Evolutionary conservation across 2,329 filamentous ascomycete genomes (phyloP).

Genomic region (Diplodia mutila): DNA sequence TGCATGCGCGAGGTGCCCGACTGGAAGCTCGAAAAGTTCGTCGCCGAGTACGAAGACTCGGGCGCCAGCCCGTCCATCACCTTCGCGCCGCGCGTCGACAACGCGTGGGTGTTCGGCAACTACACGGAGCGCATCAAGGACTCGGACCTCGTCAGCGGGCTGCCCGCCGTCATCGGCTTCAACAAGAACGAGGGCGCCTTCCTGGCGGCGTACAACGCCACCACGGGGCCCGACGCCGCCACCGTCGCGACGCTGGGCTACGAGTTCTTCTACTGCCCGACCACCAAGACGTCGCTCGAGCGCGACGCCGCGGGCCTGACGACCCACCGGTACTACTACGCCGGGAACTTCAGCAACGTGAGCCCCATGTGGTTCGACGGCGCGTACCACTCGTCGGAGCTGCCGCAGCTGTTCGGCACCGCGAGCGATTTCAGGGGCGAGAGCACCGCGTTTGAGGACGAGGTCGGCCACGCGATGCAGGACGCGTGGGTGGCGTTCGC

Average conservation of each 20-base stretch:
- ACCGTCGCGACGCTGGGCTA: constrained; percentile 32
- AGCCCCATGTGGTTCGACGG: constrained; percentile 28
- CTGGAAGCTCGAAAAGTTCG: constrained; percentile 37
- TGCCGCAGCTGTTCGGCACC: constrained; percentile 37
- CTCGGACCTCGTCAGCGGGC: constrained; percentile 28
- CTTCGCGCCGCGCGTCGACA: constrained; percentile 38
- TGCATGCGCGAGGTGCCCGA: constrained; percentile 43
- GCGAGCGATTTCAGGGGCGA: constrained; percentile 26
- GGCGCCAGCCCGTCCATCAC: constrained; percentile 33
- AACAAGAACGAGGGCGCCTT: constrained; percentile 40
- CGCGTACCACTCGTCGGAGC: constrained; percentile 34
- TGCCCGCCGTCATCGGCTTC: constrained; percentile 44
- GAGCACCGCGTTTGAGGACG: constrained; percentile 36
- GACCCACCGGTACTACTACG: constrained; percentile 45
- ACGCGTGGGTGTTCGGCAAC: constrained; percentile 40
- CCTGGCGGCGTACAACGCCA: constrained; percentile 39
- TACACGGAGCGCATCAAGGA: constrained; percentile 38
- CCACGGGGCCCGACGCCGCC: constrained; percentile 34
- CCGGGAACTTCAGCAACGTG: constrained; percentile 30
- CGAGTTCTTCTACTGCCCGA: constrained; percentile 37
- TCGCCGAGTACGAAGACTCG: constrained; percentile 37
- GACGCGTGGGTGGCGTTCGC: constrained; percentile 44
- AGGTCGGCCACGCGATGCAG: constrained; percentile 42
- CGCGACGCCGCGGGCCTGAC: constrained; percentile 33
- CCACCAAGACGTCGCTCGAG: constrained; percentile 35